These are phyloP conservation scores for Lachancea fermentati DNA, from an alignment of 805 yeast species.

Conservation along the genomic window DNA sequence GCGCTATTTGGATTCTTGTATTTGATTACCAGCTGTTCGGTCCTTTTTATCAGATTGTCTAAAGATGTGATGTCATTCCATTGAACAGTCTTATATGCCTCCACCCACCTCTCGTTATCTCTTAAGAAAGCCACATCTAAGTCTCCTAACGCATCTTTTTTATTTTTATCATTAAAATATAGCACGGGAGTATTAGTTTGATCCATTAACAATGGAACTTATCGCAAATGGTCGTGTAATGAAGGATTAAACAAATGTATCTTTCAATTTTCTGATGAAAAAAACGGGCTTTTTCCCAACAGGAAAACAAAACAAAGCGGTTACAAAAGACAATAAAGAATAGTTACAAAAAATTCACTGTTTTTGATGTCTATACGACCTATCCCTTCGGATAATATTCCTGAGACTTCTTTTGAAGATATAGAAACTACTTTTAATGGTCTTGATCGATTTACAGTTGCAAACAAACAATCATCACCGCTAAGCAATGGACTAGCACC, in stretches of 20 bases:
- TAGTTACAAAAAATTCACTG: neutral
- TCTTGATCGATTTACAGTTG: constrained; percentile 7
- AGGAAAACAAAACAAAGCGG: neutral
- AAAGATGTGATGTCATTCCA: constrained; percentile 36
- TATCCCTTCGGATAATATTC: constrained; percentile 14
- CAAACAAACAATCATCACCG: constrained; percentile 12
- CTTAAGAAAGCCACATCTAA: constrained; percentile 26
- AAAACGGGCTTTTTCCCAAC: neutral
- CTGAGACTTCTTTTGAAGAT: constrained; percentile 32
- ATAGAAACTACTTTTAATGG: constrained; percentile 20
- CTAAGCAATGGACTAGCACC: constrained; percentile 14
- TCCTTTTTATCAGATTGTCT: constrained; percentile 34
- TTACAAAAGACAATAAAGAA: neutral
- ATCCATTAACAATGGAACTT: no score
- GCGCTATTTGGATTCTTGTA: constrained; percentile 31
- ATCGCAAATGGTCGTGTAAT: no score
- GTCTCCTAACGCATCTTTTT: constrained; percentile 11
- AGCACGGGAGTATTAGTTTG: neutral
- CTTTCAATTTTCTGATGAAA: no score
- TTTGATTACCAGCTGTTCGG: constrained; percentile 31
- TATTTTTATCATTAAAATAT: neutral
- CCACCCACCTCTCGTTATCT: constrained; percentile 24
- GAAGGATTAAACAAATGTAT: no score
- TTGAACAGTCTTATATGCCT: constrained; percentile 17
- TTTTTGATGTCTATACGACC: constrained; percentile 20